Conservation (phyloP, 257 asterid genomes). For the Schizonepeta tenuifolia region DNA sequence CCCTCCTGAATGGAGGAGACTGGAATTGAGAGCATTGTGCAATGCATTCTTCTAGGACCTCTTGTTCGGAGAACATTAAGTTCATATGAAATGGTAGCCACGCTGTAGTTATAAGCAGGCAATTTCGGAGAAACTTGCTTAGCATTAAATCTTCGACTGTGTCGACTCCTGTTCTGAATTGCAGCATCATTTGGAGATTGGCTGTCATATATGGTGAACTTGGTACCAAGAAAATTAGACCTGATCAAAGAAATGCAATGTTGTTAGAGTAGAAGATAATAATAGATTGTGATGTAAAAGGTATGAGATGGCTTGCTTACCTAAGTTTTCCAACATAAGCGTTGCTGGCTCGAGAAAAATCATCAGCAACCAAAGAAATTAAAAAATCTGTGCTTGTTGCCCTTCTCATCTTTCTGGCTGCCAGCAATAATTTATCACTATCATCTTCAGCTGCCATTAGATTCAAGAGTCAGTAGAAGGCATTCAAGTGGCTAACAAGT, state of each 20-base stretch:
- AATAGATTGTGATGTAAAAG: neutral
- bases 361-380: slow-evolving; percentile 80
- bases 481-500: neutral
- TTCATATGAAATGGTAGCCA: slow-evolving; percentile 71
- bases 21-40: slow-evolving; percentile 76
- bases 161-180: slow-evolving; percentile 44
- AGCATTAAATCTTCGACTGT: slow-evolving; percentile 67
- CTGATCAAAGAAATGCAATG: slow-evolving; percentile 47
- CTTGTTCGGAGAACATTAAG: slow-evolving; percentile 91
- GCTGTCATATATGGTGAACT: slow-evolving; percentile 82
- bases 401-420: slow-evolving; percentile 80
- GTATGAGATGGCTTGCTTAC: slow-evolving; percentile 43
- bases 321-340: slow-evolving; percentile 81
- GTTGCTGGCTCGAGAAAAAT: slow-evolving; percentile 91
- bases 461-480: slow-evolving; percentile 35
- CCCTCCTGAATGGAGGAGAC: slow-evolving; percentile 80
- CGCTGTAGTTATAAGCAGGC: slow-evolving; percentile 68
- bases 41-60: slow-evolving; percentile 92
- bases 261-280: slow-evolving; percentile 13
- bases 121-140: slow-evolving; percentile 83
- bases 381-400: slow-evolving; percentile 85
- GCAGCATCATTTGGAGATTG: slow-evolving; percentile 62
- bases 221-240: slow-evolving; percentile 92
- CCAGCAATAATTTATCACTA: slow-evolving; percentile 70
- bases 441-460: slow-evolving; percentile 72